Conservation (phyloP, 768 basidiomycete genomes). For the Rhizopogon vesiculosus region DNA sequence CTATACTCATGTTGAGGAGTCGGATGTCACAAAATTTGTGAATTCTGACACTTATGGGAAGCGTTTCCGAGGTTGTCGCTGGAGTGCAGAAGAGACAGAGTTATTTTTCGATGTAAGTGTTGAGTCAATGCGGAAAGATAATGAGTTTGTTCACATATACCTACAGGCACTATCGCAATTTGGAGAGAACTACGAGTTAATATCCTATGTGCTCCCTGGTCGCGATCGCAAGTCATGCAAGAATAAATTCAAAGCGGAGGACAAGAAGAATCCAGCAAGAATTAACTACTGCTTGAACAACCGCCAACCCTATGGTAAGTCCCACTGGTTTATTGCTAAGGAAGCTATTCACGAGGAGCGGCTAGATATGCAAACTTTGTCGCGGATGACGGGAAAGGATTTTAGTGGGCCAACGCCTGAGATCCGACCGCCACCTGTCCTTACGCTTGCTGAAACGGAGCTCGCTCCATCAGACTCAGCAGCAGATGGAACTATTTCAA, state of each 20-base stretch:
- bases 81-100: conserved; percentile 89
- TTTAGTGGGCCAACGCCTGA: conserved; percentile 79
- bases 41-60: conserved; percentile 82
- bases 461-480: background rate
- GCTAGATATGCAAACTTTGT: conserved; percentile 66
- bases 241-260: conserved; percentile 90
- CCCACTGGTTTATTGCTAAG: background rate
- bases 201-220: conserved; percentile 79
- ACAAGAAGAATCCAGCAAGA: conserved; percentile 71
- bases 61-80: conserved; percentile 76
- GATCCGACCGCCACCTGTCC: conserved; percentile 41
- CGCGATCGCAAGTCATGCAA: conserved; percentile 88
- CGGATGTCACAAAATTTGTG: conserved; percentile 79
- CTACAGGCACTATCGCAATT: conserved; percentile 81
- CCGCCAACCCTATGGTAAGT: conserved; percentile 70
- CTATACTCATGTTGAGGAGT: conserved; percentile 78
- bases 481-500: background rate
- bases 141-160: conserved; percentile 8
- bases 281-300: conserved; percentile 76
- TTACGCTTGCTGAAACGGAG: conserved; percentile 27
- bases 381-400: conserved; percentile 81
- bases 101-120: conserved; percentile 74
- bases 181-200: conserved; percentile 90
- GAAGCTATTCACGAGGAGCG: background rate
- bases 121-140: background rate